phyloP scores from a whole-genome alignment of 768 basidiomycete genomes.

The Dioszegia aurantiaca region DNA sequence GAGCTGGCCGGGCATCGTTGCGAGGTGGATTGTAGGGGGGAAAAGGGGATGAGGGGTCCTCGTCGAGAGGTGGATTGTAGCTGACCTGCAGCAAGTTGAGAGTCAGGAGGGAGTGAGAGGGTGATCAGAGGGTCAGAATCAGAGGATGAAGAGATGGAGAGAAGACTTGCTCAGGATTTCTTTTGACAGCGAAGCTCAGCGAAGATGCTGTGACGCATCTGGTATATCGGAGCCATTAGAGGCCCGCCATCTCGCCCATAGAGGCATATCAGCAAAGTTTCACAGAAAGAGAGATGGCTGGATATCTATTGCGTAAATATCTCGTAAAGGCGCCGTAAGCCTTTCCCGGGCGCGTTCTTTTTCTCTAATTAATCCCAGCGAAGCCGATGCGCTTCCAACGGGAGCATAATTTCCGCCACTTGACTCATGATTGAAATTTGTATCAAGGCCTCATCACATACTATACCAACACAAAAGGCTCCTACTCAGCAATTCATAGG shows the following conservation, averaged over 20 bases:
- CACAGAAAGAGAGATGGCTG: neutral
- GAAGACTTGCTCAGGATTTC: neutral
- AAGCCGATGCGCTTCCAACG: neutral
- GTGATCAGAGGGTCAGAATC: too few species aligned
- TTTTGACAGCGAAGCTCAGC: neutral
- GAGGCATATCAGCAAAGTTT: neutral
- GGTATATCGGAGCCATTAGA: neutral
- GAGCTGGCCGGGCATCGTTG: conserved; percentile 9
- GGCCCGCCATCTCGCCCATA: neutral
- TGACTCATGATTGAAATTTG: neutral
- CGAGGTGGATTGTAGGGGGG: neutral
- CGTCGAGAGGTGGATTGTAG: conserved; percentile 35
- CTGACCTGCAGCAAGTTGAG: conserved; percentile 39
- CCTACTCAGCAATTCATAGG: too few species aligned
- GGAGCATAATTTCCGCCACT: neutral
- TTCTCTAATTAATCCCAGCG: conserved; percentile 2
- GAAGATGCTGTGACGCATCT: neutral
- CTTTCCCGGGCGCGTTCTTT: neutral
- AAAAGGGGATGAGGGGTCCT: conserved; percentile 16
- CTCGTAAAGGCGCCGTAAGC: neutral
- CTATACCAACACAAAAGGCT: too few species aligned
- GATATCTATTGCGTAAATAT: conserved; percentile 2
- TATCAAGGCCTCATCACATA: neutral
- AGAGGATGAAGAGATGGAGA: neutral
- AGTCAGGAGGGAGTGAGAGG: conserved; percentile 10